Base-by-base conservation (phyloP, 257 asterid species). In the Mitragyna speciosa region DNA sequence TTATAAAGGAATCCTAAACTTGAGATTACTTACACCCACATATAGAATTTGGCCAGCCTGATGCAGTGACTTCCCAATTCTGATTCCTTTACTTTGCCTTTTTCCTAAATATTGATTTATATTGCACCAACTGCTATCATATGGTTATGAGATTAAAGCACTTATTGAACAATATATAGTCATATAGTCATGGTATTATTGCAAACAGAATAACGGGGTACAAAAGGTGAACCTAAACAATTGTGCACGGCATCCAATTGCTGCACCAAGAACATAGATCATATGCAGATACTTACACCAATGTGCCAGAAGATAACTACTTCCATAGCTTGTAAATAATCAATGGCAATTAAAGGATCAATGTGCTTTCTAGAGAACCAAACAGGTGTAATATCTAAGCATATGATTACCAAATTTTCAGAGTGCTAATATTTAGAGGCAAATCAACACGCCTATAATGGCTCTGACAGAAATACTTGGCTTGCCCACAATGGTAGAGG, bases 401-500 rank as follows among this genome's bases (percentile, higher is more conserved):
- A 52, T 67, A 52, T 2, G 24, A 52, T 73, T 15, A 16, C 47
- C 52, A 45, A 65, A 78, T 6, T 59, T 45, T 72, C 10, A 74
- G 28, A 28, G n/a, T 14, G 26, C 15, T 52, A 14, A 4, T 49
- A 7, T 16, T 49, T 7, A 52, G 52, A 17, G 26, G 63, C 52
- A 63, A 24, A 19, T 41, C 63, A 54, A 47, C 83, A 80, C 49
- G 49, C 72, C 54, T 82, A 79, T 74, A 9, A 5, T 45, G 76
- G 72, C 75, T 75, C 72, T 14, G 74, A 58, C 76, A 64, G 52
- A 70, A 75, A 80, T 73, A 82, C 84, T 79, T 85, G 83, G 75
- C 64, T 65, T 28, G 89, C 97, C 99, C 99, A 95, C 73, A 70
- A 78, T 28, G 98, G 97, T 73, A 87, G 73, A 82, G 99, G 97